Conservation (phyloP, 1,139 yeast species). For the Hyphopichia fennica region DNA sequence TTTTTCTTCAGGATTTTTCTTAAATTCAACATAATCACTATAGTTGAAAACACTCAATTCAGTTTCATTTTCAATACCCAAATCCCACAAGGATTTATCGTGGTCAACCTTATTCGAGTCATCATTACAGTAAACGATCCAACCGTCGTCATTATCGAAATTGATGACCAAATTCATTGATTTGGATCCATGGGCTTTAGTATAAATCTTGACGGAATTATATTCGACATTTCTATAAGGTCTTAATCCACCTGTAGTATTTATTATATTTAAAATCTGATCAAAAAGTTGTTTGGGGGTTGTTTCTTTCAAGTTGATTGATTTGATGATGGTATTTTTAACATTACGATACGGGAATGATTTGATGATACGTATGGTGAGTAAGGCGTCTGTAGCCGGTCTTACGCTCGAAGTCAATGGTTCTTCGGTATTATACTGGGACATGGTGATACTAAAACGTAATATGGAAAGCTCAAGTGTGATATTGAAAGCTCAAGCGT, state of each 20-base stretch:
- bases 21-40: constrained; percentile 64
- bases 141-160: constrained; percentile 63
- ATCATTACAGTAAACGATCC: constrained; percentile 52
- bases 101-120: constrained; percentile 28
- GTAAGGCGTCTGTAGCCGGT: constrained; percentile 66
- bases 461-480: too few relatives aligned
- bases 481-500: too few relatives aligned
- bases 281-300: constrained; percentile 66
- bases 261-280: constrained; percentile 45
- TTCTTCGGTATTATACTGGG: constrained; percentile 36
- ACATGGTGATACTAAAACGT: constrained; percentile 1
- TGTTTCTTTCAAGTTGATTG: constrained; percentile 68
- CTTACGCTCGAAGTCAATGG: constrained; percentile 69
- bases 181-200: constrained; percentile 93
- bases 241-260: constrained; percentile 67
- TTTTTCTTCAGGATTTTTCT: constrained; percentile 83
- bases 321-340: constrained; percentile 70
- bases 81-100: constrained; percentile 53
- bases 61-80: constrained; percentile 85
- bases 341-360: constrained; percentile 93
- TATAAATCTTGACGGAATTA: constrained; percentile 80
- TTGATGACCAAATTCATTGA: constrained; percentile 91
- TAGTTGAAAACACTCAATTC: constrained; percentile 79
- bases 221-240: constrained; percentile 80
- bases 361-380: constrained; percentile 84